Base-by-base conservation (phyloP, 257 asterid species). In the Buddleja alternifolia region DNA sequence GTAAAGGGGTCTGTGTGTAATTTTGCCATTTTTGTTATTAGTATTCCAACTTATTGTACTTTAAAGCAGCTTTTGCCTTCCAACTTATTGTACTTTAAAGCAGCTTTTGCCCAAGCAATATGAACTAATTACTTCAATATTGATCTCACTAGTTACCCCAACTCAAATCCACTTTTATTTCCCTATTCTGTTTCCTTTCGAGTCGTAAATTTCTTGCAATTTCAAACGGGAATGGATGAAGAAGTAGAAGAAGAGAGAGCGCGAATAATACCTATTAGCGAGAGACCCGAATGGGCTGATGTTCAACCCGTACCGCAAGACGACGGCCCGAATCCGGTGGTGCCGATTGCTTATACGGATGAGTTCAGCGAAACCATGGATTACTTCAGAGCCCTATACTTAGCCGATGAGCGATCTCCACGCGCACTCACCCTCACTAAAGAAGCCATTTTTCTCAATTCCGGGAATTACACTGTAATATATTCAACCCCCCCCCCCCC, bases 321-420 rank as follows among this genome's bases (percentile, higher is more conserved):
- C 53, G 99, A 93, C 51, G 99, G 97, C 70, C 96, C 89, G 2
- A 84, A 85, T 56, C 96, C 96, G 14, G 87, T 93, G n/a, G 99
- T 90, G 45, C 85, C 96, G 29, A 93, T 93, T 60, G 84, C 89
- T 40, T 93, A 93, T 74, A 75, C 86, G 0, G 90, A 88, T 11
- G 96, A 87, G 41, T 93, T 93, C 82, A 67, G 51, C 8, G 97
- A 93, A 69, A 84, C 95, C 59, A 90, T 93, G 99, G 86, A 86
- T 69, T 93, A 87, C 75, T 93, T 93, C 73, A 76, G 99, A 71
- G 97, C 99, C 5, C 76, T 90, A 9, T 90, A 83, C 85, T 71
- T 85, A 15, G 91, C 95, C n/a, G 84, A 90, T 50, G 99, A 93
- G 74, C 92, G 89, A 3, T 86, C 99, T 37, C 74, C 82, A 3